A percentile compares a stretch with the other conserved stretches of the same genome.
Evolutionary conservation across 23 red algal species (phyloP).

Genomic region (Gracilaria gracilis): DNA sequence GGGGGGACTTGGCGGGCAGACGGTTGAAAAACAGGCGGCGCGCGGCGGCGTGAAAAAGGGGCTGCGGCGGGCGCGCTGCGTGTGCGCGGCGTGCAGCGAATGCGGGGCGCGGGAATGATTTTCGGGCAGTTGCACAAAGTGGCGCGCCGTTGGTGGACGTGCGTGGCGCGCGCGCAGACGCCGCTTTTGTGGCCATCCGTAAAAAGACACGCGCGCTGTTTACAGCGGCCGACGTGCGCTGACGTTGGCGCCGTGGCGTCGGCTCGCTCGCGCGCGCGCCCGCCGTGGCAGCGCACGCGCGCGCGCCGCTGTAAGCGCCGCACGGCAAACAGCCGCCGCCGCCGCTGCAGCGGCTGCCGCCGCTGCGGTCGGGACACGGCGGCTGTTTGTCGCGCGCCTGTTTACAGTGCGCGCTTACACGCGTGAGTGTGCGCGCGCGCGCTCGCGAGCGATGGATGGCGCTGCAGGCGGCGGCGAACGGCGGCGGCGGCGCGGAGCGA

Average conservation of each 20-base stretch:
- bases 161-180: neutral
- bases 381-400: too few species aligned
- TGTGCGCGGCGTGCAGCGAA: neutral
- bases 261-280: too few species aligned
- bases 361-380: too few species aligned
- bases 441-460: too few species aligned
- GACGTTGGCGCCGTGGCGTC: too few species aligned
- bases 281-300: neutral
- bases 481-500: neutral
- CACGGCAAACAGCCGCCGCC: too few species aligned
- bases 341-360: too few species aligned
- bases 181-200: too few species aligned
- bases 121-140: neutral
- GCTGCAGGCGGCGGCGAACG: neutral
- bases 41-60: neutral
- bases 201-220: too few species aligned
- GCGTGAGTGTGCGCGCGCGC: neutral
- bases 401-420: neutral
- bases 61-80: neutral
- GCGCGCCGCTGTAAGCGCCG: neutral
- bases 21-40: neutral
- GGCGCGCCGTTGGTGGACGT: neutral
- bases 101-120: slow-evolving; percentile 10
- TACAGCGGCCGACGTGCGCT: neutral
- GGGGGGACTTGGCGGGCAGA: neutral